Evolutionary conservation across 176 grass and related monocot species (phyloP), one percentile per base, ranked within the genome.

Genomic region (Dactylis glomerata): DNA sequence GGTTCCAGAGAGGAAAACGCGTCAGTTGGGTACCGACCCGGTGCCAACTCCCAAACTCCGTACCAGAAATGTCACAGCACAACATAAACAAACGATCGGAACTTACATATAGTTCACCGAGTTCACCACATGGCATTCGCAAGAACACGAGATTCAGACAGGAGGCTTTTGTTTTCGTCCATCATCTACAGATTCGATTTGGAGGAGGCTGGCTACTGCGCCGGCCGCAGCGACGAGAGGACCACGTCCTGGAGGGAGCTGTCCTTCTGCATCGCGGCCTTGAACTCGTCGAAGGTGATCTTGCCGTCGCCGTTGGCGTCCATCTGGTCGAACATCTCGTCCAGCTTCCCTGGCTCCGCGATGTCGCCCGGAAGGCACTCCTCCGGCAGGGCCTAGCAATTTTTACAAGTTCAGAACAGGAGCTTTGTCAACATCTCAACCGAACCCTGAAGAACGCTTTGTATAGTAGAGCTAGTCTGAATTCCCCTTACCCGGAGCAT

Each of bases 241-340:
- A 94, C 87, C 4, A 89, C 92, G 55, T 94, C 92, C 36, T 94
- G 89, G 33, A 94, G 89, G 49, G 89, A 75, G 81, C 89, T 92
- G 69, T 94, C 87, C 82, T 80, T 89, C 73, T 91, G 87, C 92
- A 92, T 94, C 0, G 92, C 92, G 8, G 84, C 92, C 64, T 94
- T 91, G 87, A 94, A 94, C 87, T 94, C 92, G 6, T 89, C 89
- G 72, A 91, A 94, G 71, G 86, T 91, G 45, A 94, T 89, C 86
- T 84, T 72, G 34, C 92, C 92, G 27, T 94, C 92, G 46, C 77
- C 33, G 38, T 94, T 86, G 2, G 86, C 88, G 67, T 94, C 92
- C 88, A 91, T 94, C 45, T 91, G 83, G 80, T 91, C 87, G 75
- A 94, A 94, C 3, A 94, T 70, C 78, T 94, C 92, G 70, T 94